These are phyloP conservation scores for Pachysolen tannophilus DNA, from an alignment of 805 yeast species.

Conservation along the genomic window DNA sequence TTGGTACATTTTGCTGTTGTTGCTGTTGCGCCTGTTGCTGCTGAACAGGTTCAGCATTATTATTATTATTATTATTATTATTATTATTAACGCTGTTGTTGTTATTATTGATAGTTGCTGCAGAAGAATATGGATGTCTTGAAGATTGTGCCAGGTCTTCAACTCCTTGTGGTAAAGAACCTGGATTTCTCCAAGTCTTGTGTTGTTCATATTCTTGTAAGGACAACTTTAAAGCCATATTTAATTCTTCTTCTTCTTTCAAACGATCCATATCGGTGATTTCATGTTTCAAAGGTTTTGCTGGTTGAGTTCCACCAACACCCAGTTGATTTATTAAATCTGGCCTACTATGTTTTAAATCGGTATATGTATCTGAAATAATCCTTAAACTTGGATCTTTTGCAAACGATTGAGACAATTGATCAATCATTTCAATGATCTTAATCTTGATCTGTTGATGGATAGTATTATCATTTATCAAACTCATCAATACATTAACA, in stretches of 20 bases:
- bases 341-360: constrained; percentile 36
- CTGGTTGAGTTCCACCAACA: constrained; percentile 29
- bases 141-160: background rate
- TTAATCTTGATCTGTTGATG: constrained; percentile 63
- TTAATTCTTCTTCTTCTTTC: constrained; percentile 74
- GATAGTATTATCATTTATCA: constrained; percentile 45
- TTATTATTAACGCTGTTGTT: constrained; percentile 1
- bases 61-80: constrained; percentile 9
- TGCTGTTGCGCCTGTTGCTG: constrained; percentile 12
- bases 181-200: constrained; percentile 22
- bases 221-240: constrained; percentile 68
- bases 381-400: constrained; percentile 71
- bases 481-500: constrained; percentile 35
- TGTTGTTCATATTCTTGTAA: constrained; percentile 49
- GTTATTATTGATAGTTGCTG: constrained; percentile 3
- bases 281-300: constrained; percentile 49
- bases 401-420: constrained; percentile 56
- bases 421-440: constrained; percentile 59
- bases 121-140: constrained; percentile 6
- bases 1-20: constrained; percentile 15
- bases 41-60: constrained; percentile 5
- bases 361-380: constrained; percentile 52
- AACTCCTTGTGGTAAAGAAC: too few species aligned
- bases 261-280: constrained; percentile 35
- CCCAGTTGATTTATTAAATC: too few species aligned